Percentiles rank a stretch among this genome's conserved stretches.
Evolutionary conservation across 352 stramenopile species (phyloP).

Genomic region (Halophytophthora batemanensis): DNA sequence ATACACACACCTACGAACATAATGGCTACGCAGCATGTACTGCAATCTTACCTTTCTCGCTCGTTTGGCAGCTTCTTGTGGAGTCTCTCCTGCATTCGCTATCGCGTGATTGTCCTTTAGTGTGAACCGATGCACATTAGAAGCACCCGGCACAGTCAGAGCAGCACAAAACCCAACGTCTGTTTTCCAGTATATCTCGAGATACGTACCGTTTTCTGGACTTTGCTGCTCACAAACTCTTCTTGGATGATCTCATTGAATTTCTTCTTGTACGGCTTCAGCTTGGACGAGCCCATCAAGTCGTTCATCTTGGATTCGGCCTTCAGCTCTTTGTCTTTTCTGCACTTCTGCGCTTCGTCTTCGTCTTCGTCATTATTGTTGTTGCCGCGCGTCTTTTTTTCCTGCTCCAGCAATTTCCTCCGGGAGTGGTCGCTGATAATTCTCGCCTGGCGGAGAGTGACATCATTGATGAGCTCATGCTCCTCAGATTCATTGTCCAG

Average conservation of each 20-base stretch:
- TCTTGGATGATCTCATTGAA: slow-evolving; percentile 48
- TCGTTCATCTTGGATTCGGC: slow-evolving; percentile 23
- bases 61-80: slow-evolving; percentile 41
- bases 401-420: background rate
- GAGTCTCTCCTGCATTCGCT: slow-evolving; percentile 21
- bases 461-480: slow-evolving; percentile 30
- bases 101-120: slow-evolving; percentile 16
- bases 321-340: slow-evolving; percentile 9
- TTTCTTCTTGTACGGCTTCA: slow-evolving; percentile 54
- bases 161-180: background rate
- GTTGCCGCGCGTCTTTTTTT: background rate
- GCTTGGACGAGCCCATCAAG: slow-evolving; percentile 32
- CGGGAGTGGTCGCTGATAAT: slow-evolving; percentile 19
- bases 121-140: too few relatives aligned
- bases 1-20: background rate
- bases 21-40: too few relatives aligned
- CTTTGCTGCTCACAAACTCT: slow-evolving; percentile 28
- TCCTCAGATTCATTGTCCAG: slow-evolving; percentile 35
- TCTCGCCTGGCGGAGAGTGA: slow-evolving; percentile 19
- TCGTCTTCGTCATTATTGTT: slow-evolving; percentile 7
- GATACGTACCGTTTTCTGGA: slow-evolving; percentile 25
- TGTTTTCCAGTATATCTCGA: background rate
- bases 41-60: slow-evolving; percentile 25
- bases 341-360: slow-evolving; percentile 3
- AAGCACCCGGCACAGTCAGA: too few relatives aligned